These are phyloP conservation scores for Spizellomyces sp. DNA, from an alignment of 192 early-diverging fungal species.

Conservation along the genomic window DNA sequence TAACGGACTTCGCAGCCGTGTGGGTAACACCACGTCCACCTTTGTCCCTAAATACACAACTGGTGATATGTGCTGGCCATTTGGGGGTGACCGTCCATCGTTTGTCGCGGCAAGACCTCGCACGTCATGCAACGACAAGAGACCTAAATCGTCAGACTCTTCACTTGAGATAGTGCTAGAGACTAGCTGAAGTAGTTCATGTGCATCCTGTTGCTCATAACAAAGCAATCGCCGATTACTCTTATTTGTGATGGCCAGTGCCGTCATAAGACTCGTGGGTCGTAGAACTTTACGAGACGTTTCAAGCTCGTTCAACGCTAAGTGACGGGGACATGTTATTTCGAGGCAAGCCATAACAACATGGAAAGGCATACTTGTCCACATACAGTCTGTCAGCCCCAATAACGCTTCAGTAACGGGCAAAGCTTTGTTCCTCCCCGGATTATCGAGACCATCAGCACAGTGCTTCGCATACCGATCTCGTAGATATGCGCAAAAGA, in stretches of 20 bases:
- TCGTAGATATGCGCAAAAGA: slow-evolving; percentile 34
- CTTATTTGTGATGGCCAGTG: slow-evolving; percentile 35
- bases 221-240: slow-evolving; percentile 38
- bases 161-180: slow-evolving; percentile 73
- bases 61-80: too few relatives aligned
- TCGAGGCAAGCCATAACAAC: too few relatives aligned
- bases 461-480: slow-evolving; percentile 23
- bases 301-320: slow-evolving; percentile 25
- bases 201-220: slow-evolving; percentile 72
- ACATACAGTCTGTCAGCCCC: too few relatives aligned
- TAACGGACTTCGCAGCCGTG: slow-evolving; percentile 61
- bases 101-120: too few relatives aligned
- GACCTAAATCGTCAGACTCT: slow-evolving; percentile 24
- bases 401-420: not conserved
- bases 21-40: too few relatives aligned
- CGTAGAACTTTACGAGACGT: slow-evolving; percentile 8
- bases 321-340: too few relatives aligned
- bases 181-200: slow-evolving; percentile 84
- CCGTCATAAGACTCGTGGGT: slow-evolving; percentile 34
- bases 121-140: too few relatives aligned
- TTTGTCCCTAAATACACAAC: too few relatives aligned
- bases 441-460: too few relatives aligned
- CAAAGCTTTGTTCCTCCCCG: too few relatives aligned
- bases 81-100: too few relatives aligned
- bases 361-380: too few relatives aligned